Base-by-base conservation (phyloP, 2,329 filamentous ascomycete genomes). In the Mariannaea sp. region DNA sequence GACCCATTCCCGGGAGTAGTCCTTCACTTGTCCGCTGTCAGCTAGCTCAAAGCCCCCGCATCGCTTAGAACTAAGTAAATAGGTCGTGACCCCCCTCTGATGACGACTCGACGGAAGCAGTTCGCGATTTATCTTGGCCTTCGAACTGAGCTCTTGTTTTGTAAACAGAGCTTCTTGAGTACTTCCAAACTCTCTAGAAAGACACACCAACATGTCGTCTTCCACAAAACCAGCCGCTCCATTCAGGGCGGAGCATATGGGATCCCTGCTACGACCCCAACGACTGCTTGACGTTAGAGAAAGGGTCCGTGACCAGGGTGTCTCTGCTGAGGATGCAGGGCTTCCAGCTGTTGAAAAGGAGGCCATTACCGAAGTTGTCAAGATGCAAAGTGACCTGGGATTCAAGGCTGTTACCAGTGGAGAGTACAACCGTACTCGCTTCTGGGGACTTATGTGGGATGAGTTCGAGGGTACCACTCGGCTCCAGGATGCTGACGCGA, bases 161-260 rank as follows among this genome's bases (percentile, higher is more conserved):
- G n/a, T 24, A 13, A 13, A 17, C 7, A 8, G n/a, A 26, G 20
- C 10, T 17, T 27, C 16, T 32, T n/a, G 8, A 43, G 30, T 6
- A 27, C 27, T 20, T 9, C 13, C 3, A 16, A 10, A 8, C n/a
- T n/a, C 13, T 9, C 16, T 24, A n/a, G n/a, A n/a, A n/a, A n/a
- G n/a, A n/a, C n/a, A n/a, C n/a, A 16, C 27, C 52, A 53, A 29
- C 8, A 66, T 66, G 64, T 49, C 55, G 8, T 26, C 46, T 4
- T 14, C 47, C 8, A 33, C 49, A 1, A 24, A 54, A 19, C 27
- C 55, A 16, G 49, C 59, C 1, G 75, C 75, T 16, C 88, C 88
- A 26, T 90, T 89, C 77, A 81, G 88, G 65, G 88, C 88, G 43
- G 88, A 91, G 77, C 88, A 91, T 65, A 78, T 90, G 64, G 88